Evolutionary conservation across 2,329 filamentous ascomycete species (phyloP), one percentile per base, ranked within the genome.

Genomic region (Beauveria sp.): DNA sequence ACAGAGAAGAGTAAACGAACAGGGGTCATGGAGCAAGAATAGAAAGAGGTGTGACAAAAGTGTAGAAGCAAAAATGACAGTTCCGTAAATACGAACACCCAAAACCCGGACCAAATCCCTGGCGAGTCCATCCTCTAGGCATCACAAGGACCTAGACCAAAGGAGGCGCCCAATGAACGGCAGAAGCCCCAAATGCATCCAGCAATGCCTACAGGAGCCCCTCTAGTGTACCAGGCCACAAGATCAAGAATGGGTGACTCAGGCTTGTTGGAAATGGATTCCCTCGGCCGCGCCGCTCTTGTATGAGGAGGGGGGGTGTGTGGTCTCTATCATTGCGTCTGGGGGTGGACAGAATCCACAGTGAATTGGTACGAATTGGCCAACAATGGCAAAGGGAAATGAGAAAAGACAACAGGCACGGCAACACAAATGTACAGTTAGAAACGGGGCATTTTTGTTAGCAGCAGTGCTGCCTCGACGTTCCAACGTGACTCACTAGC

Each of bases 151-250:
- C 34, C 30, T 20, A 60, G 42, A n/a, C 12, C 22, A 26, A n/a
- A 22, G 20, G 4, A 20, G 43, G 26, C n/a, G 12, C 12, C 57
- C 57, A 59, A 59, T 59, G 16, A 34, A 51, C 20, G 24, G 38
- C 7, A 7, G 38, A 22, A 34, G 38, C n/a, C 18, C 38, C 57
- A 10, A 30, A 52, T 45, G 14, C 22, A 38, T 12, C 8, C 12
- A 42, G 50, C 28, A 60, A 46, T 52, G 57, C 57, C 57, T 60
- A 50, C 20, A 42, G 18, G 14, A 45, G 38, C 34, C 47, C 47
- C 57, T 51, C 47, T 49, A 38, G 8, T 42, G 26, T 26, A 40
- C 10, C 49, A n/a, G 58, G 50, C 58, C 58, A 60, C 58, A 60
- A 54, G 26, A 47, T 49, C 50, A 42, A 43, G 45, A 46, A 43